These are phyloP conservation scores for Vigna reflexopilosa DNA, from an alignment of 306 rosid species.

Conservation along the genomic window DNA sequence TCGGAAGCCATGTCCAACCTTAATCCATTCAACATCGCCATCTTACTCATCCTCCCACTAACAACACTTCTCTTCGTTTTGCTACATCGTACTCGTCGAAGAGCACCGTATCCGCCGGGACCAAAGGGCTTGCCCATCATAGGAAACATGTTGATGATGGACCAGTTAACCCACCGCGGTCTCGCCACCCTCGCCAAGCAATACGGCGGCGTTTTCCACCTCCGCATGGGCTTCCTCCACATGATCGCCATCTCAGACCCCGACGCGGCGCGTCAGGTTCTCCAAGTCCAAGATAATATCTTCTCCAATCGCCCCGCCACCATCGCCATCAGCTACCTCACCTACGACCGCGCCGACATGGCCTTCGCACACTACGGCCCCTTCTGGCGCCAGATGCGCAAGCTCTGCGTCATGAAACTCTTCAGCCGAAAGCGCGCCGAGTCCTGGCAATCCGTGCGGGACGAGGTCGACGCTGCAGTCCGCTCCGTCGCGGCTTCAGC, in stretches of 20 bases:
- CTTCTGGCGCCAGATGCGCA: slow-evolving; percentile 93
- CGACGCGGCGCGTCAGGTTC: slow-evolving; percentile 74
- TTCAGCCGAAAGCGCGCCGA: slow-evolving; percentile 84
- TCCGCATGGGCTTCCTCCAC: slow-evolving; percentile 78
- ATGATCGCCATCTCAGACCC: slow-evolving; percentile 74
- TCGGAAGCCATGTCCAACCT: slow-evolving; percentile 27
- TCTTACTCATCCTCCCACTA: slow-evolving; percentile 45
- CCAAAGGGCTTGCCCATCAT: slow-evolving; percentile 79
- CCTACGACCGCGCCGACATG: slow-evolving; percentile 93
- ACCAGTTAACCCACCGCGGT: slow-evolving; percentile 84
- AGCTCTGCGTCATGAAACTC: slow-evolving; percentile 85
- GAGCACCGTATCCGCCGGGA: slow-evolving; percentile 74
- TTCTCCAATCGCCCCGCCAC: slow-evolving; percentile 88
- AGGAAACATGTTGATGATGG: slow-evolving; percentile 84
- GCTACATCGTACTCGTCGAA: slow-evolving; percentile 36
- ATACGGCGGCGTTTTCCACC: slow-evolving; percentile 81
- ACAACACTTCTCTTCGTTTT: slow-evolving; percentile 45
- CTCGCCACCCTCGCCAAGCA: slow-evolving; percentile 63
- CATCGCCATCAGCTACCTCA: slow-evolving; percentile 81
- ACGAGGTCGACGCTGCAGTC: slow-evolving; percentile 67
- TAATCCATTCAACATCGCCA: slow-evolving; percentile 39
- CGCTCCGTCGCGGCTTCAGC: slow-evolving; percentile 23
- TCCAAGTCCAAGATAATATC: slow-evolving; percentile 76
- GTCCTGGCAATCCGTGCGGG: slow-evolving; percentile 84
- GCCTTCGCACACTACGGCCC: slow-evolving; percentile 95